phyloP scores from a whole-genome alignment of 73 alveolate species.

The Paramecium sonneborni region DNA sequence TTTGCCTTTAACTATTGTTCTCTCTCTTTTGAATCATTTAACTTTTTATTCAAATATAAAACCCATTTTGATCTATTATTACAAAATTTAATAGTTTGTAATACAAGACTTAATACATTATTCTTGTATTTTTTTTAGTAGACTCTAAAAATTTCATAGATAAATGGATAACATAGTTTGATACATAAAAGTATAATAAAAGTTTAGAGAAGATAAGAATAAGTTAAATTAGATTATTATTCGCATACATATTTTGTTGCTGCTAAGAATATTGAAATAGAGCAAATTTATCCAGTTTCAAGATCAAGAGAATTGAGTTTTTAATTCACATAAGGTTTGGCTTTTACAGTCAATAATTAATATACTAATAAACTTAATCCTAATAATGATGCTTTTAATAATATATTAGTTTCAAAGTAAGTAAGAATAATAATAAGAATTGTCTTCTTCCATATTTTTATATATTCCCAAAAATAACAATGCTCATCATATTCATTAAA shows the following conservation, averaged over 20 bases:
- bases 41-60: neutral
- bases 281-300: neutral
- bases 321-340: neutral
- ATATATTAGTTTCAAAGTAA: neutral
- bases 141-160: neutral
- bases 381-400: neutral
- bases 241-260: neutral
- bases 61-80: neutral
- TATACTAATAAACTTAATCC: neutral
- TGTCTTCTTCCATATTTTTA: neutral
- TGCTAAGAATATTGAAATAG: neutral
- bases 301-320: neutral
- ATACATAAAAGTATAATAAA: neutral
- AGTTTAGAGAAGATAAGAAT: neutral
- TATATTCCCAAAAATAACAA: neutral
- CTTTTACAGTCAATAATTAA: neutral
- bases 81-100: neutral
- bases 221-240: neutral
- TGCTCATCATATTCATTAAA: neutral
- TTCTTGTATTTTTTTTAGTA: neutral
- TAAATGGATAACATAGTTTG: neutral
- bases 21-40: neutral
- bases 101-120: neutral
- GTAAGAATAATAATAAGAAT: neutral
- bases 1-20: neutral